phyloP scores from a whole-genome alignment of 2,329 filamentous ascomycete genomes.

The Xylaria arbuscula region DNA sequence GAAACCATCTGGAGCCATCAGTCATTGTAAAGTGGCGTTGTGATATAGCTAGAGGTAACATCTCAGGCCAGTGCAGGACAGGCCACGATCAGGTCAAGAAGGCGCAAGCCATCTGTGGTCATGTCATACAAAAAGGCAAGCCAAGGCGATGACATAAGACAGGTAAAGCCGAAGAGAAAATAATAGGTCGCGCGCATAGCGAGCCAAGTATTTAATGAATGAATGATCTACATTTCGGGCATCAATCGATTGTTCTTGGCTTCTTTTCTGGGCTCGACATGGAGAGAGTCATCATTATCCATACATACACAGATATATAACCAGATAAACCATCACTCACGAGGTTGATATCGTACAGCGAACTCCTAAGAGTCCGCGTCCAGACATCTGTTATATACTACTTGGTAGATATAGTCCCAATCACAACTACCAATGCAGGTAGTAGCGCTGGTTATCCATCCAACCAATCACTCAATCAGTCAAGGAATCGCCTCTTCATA shows the following conservation, averaged over 20 bases:
- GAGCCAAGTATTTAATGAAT: too few species aligned
- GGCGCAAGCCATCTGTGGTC: slow-evolving; percentile 5
- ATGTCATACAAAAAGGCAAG: neutral
- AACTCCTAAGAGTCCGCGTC: slow-evolving; percentile 3
- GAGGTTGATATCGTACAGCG: slow-evolving; percentile 24
- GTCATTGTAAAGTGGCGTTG: slow-evolving; percentile 8
- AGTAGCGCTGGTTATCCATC: slow-evolving; percentile 6
- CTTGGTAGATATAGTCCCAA: neutral
- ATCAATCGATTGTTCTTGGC: too few species aligned
- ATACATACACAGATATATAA: neutral
- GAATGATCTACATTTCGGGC: too few species aligned
- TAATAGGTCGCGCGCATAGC: neutral
- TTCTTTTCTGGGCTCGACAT: neutral
- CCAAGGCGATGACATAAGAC: neutral
- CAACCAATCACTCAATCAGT: neutral
- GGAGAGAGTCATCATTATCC: neutral
- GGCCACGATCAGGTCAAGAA: neutral
- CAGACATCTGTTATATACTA: slow-evolving; percentile 19
- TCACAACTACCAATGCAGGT: neutral
- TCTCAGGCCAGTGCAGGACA: too few species aligned
- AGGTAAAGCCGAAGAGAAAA: neutral
- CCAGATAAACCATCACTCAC: neutral
- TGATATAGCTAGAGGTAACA: neutral
- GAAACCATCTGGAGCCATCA: neutral
- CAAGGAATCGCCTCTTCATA: too few species aligned